Evolutionary conservation across 305 asterid genomes (phyloP), one percentile per base, ranked within the genome.

Genomic region (Petunia hybrid): DNA sequence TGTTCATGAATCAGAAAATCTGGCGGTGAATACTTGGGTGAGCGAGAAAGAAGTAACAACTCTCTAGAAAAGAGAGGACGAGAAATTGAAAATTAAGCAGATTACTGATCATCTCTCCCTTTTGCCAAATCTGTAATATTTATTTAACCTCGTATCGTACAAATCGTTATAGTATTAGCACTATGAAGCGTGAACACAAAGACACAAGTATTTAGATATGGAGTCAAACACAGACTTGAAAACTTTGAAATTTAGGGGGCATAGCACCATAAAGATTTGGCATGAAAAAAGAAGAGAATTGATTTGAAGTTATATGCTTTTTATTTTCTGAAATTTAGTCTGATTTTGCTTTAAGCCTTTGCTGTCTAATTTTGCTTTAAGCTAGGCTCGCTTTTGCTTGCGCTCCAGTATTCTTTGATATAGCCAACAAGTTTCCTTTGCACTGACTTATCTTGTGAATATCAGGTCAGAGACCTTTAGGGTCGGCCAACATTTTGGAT

Each of bases 401-500:
- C 36, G 78, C 7, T 51, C 64, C 61, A 74, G 48, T 74, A 51
- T 14, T 74, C 48, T 51, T 13, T 74, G 46, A 13, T 53, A 48
- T 51, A 51, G 78, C 48, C 79, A 55, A 53, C 14, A 36, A 74
- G 38, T 74, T 74, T 46, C 55, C 64, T 56, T 53, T 46, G 13
- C 31, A 46, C 22, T 78, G 10, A 82, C 73, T 74, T 63, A 55
- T 55, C 82, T 85, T 56, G 59, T 82, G 77, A 83, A 76, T 81
- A 65, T 81, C 88, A 96, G 98, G 93, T 83, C 86, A 85, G 71
- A 87, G 87, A 51, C 83, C 86, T 60, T 62, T 76, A 45, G 88
- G 84, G 68, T 63, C 89, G 76, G 43, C 87, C 3, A 57, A 76
- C 62, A 38, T 79, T 67, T 83, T 96, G 87, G 97, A 96, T 84